Conservation (phyloP, 1,284 basidiomycete genomes). For the Cystobasidium pallidum region DNA sequence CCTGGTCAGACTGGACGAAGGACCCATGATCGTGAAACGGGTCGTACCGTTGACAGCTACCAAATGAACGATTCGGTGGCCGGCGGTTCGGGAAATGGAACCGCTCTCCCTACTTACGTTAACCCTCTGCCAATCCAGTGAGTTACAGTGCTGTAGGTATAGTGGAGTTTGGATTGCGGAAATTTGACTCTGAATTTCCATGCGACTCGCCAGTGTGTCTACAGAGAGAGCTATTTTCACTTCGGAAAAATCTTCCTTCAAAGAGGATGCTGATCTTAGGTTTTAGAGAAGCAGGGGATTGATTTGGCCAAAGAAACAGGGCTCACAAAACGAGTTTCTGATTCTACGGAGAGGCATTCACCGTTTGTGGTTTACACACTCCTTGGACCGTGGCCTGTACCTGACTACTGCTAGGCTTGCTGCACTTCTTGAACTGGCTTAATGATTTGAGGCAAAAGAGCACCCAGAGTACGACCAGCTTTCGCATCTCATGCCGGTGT, state of each 20-base stretch:
- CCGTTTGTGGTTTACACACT: no score
- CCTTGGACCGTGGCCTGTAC: no score
- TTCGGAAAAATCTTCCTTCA: slow-evolving; percentile 8
- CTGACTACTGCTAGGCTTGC: no score
- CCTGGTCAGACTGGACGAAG: background rate
- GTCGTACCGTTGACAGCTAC: background rate
- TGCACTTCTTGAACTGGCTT: no score
- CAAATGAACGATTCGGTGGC: background rate
- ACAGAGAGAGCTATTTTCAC: slow-evolving; percentile 4
- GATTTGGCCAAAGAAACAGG: no score
- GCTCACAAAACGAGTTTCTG: no score
- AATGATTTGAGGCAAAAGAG: no score
- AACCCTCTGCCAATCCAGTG: slow-evolving; percentile 11
- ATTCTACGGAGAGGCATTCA: no score
- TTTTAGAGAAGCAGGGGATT: background rate
- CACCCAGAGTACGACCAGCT: no score
- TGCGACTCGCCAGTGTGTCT: background rate
- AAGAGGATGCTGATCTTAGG: background rate
- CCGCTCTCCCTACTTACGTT: background rate
- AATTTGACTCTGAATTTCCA: background rate
- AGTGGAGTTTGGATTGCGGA: no score
- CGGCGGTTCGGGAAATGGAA: background rate
- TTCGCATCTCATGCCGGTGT: no score
- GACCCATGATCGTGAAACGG: background rate
- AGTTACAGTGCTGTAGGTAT: background rate